phyloP scores from a whole-genome alignment of 768 basidiomycete genomes.

The Omphalotus guepiniiformis region DNA sequence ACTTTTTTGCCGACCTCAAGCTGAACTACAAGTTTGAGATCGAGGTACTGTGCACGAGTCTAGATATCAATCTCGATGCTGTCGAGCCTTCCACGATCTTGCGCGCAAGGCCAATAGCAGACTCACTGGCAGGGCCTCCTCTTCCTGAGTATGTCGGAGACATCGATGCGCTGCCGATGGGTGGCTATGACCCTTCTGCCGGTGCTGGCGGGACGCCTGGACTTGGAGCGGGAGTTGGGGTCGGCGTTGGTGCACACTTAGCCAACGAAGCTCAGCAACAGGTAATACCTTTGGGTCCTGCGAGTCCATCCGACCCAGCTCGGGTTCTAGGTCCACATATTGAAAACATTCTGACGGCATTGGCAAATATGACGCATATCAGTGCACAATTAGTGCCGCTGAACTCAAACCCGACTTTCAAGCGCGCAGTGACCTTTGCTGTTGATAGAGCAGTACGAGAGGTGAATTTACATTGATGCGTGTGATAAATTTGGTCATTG shows the following conservation, averaged over 20 bases:
- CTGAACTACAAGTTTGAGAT: conserved; percentile 98
- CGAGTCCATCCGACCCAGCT: conserved; percentile 59
- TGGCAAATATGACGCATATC: conserved; percentile 74
- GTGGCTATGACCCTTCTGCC: conserved; percentile 54
- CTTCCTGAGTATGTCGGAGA: conserved; percentile 79
- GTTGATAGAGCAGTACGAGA: conserved; percentile 95
- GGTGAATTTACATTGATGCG: conserved; percentile 40
- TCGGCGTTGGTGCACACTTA: no score
- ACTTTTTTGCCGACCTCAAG: conserved; percentile 94
- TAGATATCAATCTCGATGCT: conserved; percentile 81
- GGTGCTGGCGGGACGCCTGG: conserved; percentile 27
- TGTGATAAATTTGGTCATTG: background rate
- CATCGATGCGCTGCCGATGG: conserved; percentile 75
- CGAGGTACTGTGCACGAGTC: conserved; percentile 89
- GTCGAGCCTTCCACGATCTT: conserved; percentile 83
- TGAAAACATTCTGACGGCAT: conserved; percentile 68
- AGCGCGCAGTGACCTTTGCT: conserved; percentile 85
- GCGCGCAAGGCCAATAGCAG: conserved; percentile 66
- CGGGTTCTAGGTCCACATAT: conserved; percentile 72
- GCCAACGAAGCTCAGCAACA: conserved; percentile 50
- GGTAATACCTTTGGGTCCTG: conserved; percentile 55
- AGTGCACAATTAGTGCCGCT: conserved; percentile 71
- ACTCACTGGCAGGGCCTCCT: conserved; percentile 53
- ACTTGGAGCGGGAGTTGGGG: background rate
- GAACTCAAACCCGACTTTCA: conserved; percentile 78